These are phyloP conservation scores for Schizosaccharomyces octosporus DNA, from an alignment of 805 yeast species.

Conservation along the genomic window DNA sequence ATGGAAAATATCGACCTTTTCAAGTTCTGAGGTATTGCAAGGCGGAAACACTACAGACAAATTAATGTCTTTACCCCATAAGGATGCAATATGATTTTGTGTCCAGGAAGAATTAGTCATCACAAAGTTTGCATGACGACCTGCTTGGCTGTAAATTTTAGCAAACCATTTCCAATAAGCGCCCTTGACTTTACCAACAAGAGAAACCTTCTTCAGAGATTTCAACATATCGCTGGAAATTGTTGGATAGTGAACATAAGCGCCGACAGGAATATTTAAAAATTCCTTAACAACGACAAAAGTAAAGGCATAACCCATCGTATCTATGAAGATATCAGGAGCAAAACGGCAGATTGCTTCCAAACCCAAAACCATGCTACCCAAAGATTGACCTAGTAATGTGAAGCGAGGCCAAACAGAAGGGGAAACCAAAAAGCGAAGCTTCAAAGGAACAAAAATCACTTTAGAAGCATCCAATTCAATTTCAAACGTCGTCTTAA, in stretches of 20 bases:
- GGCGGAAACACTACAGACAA: conserved; percentile 59
- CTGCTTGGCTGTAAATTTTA: conserved; percentile 37
- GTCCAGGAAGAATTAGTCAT: conserved; percentile 88
- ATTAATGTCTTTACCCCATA: conserved; percentile 29
- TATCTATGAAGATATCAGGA: conserved; percentile 85
- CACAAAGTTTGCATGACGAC: conserved; percentile 38
- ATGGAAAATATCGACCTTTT: conserved; percentile 6
- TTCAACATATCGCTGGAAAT: conserved; percentile 69
- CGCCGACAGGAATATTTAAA: conserved; percentile 46
- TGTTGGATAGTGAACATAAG: conserved; percentile 89
- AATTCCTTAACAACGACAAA: conserved; percentile 38
- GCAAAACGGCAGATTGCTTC: conserved; percentile 42
- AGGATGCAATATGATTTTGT: conserved; percentile 35
- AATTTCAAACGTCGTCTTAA: conserved; percentile 20
- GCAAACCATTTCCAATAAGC: conserved; percentile 52
- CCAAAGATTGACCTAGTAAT: conserved; percentile 65
- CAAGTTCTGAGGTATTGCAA: conserved; percentile 36
- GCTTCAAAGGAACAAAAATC: conserved; percentile 34
- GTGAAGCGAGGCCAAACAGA: conserved; percentile 58
- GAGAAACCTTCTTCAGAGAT: conserved; percentile 21
- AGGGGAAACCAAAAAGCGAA: conserved; percentile 40
- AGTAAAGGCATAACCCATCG: conserved; percentile 79
- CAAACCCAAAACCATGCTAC: conserved; percentile 40
- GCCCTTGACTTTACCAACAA: conserved; percentile 17
- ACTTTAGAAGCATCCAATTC: conserved; percentile 26